Conservation (phyloP, 352 stramenopile species). For the Phytophthora idaei region DNA sequence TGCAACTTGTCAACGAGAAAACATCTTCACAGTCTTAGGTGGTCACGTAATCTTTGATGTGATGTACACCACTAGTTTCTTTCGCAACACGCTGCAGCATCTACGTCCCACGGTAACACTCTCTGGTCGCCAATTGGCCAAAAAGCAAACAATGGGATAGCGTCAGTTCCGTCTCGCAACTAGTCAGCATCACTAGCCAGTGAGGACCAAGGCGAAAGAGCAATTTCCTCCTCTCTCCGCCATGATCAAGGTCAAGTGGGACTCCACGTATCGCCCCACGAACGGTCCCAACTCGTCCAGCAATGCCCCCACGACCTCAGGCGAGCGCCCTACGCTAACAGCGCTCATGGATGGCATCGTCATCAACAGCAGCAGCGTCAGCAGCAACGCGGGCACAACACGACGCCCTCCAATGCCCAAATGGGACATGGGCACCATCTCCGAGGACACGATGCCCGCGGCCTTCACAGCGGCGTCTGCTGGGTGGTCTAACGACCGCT, state of each 20-base stretch:
- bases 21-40: neutral
- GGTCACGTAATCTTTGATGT: conserved; percentile 22
- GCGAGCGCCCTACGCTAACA: conserved; percentile 34
- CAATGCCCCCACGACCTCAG: neutral
- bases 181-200: conserved; percentile 31
- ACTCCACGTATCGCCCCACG: conserved; percentile 44
- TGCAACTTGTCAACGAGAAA: too few species aligned
- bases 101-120: conserved; percentile 7
- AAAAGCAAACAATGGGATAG: conserved; percentile 19
- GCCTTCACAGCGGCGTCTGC: conserved; percentile 46
- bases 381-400: conserved; percentile 13
- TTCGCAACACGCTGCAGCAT: conserved; percentile 16
- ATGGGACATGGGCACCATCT: conserved; percentile 84
- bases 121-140: conserved; percentile 17
- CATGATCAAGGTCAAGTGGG: conserved; percentile 82
- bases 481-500: conserved; percentile 61
- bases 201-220: neutral
- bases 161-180: conserved; percentile 8
- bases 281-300: conserved; percentile 3
- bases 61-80: conserved; percentile 19
- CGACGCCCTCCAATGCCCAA: conserved; percentile 34
- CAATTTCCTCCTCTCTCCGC: neutral
- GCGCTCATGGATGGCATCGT: conserved; percentile 53
- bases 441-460: conserved; percentile 59
- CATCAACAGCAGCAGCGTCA: conserved; percentile 27